Base-by-base conservation (phyloP, 2,329 filamentous ascomycete genomes). In the Pseudogymnoascus sp. region DNA sequence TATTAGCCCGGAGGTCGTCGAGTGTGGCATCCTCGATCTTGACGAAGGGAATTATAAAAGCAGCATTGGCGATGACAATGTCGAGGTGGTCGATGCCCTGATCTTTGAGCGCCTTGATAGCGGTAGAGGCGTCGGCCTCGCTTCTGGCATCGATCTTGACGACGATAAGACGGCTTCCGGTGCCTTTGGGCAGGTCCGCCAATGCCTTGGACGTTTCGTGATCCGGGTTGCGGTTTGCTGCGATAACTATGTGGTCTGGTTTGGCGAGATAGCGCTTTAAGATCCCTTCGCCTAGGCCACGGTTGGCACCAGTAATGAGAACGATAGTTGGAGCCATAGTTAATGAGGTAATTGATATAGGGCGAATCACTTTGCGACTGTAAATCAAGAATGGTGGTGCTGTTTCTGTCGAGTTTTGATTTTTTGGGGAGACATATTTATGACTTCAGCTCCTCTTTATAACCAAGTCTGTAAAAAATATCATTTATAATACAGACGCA, bases 41-140 rank as follows among this genome's bases (percentile, higher is more conserved):
- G 8, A 52, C 45, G 9, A 52, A 52, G 3, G 69, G 69, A 45
- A 62, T 67, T 8, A 63, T 23, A 30, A 66, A 65, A 30, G 70
- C 66, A 4, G 75, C 73, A 65, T 76, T 77, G n/a, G 74, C 73
- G 39, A 77, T 70, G 16, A 76, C 69, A 38, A 74, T 63, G 62
- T 76, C 74, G 25, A 77, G 23, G 30, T 72, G 67, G 52, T 66
- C 58, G 22, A 75, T 68, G 5, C 70, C 74, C 5, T 68, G 60
- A 4, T 63, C 62, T 25, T 64, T 64, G 14, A 74, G 62, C 16
- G 66, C 64, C 23, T 72, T 63, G 16, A 73, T 60, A 5, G 72
- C 69, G 9, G 69, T 61, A 8, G 68, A 65, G 5, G 73, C 41
- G 28, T 74, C 70, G 0, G 69, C 64, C 9, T 68, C 65, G 4